Base-by-base conservation (phyloP, 169 alveolate species). In the Eimeria brunetti region DNA sequence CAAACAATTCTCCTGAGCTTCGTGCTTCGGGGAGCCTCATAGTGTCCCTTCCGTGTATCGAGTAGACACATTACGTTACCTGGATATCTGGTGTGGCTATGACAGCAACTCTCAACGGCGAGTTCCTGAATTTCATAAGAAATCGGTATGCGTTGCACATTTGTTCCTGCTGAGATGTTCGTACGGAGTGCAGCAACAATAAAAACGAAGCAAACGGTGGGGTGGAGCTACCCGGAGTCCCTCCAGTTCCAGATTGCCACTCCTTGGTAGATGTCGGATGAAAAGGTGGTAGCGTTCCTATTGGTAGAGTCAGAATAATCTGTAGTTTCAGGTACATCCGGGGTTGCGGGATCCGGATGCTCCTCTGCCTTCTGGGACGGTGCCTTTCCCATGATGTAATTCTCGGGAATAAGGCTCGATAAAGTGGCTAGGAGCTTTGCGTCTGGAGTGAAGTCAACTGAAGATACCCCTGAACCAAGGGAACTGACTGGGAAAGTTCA, bases 361-460 rank as follows among this genome's bases (percentile, higher is more conserved):
- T 81, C 30, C 41, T 62, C 41, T 18, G 73, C 51, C 36, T 33
- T 51, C 73, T 51, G 73, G 41, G 67, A 18, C 58, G 67, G 67
- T 53, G 51, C 90, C 56, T 33, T 60, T 16, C 78, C 91, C 73
- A 56, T 41, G 51, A 78, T 62, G 33, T 46, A 58, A 30, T 58
- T 49, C 33, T 44, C 89, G 18, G 95, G 86, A 16, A 91, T 60
- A 44, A 76, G 91, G 44, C 92, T 53, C 12, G 96, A 95, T 16
- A 95, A 89, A 27, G 96, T 89, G 41, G 81, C 96, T 60, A 95
- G 46, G 60, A 80, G 89, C 67, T 56, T 49, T 6, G 88, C 71
- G 41, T 90, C 95, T n/a, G 96, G 95, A 0, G 95, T 90, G 49
- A 95, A 96, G 94, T 98, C 99, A 58, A 97, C 94, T 9, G 98